Evolutionary conservation across 164 flowering plant genomes (phyloP), one percentile per base, ranked within the genome.

Genomic region (Magnolia sinica): DNA sequence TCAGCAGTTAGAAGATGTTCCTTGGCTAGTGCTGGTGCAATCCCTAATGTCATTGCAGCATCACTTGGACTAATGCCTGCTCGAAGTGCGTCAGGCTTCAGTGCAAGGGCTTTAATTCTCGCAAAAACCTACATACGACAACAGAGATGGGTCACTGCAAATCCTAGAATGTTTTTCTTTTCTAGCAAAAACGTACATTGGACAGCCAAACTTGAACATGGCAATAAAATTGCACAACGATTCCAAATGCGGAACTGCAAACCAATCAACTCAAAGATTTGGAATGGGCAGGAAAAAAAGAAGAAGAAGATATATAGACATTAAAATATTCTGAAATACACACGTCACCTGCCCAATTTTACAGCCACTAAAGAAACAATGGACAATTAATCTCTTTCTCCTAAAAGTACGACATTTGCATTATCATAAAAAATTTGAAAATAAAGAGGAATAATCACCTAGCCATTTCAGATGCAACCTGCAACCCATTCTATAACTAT

Each of bases 11-110:
- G 84, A 77, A 94, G 97, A 82, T 96, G 97, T 83, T 96, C 99
- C 87, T 93, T 93, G 20, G 98, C 99, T 91, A 96, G 84, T 23
- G 91, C 95, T 67, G 99, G 99, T 75, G 99, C 99, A 85, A 96
- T 88, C 50, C 95, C 98, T 61, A 93, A 85, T 68, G 91, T 87
- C 85, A 83, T 90, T 79, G 99, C 97, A 80, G 98, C 98, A 84
- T 96, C 99, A 83, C 93, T 90, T 70, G 99, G 88, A 87, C 93
- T 89, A 76, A 96, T 82, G 20, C 99, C 99, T 77, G 68, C 74
- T 74, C 81, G 80, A 10, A 96, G 91, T 75, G 96, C 88, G 69
- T 94, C 95, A 13, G 95, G 88, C 77, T 88, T 90, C 49, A 86
- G 75, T 70, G 86, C 89, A 82, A 94, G 86, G 64, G 88, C 73